phyloP scores from a whole-genome alignment of 768 basidiomycete genomes.

The Tylopilus rubrobrunneus region DNA sequence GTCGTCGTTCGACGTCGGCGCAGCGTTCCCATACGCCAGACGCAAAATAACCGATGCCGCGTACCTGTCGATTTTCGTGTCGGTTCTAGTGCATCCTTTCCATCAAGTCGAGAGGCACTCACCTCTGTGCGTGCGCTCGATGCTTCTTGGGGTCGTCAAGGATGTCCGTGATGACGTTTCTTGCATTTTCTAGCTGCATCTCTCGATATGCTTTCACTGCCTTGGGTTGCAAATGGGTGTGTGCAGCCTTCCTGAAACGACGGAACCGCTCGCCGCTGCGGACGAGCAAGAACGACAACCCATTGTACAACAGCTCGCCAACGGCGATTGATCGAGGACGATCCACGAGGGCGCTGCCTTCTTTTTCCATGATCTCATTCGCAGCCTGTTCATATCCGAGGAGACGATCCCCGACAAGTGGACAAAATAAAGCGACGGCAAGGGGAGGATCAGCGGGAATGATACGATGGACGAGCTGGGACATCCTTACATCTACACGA shows the following conservation, averaged over 20 bases:
- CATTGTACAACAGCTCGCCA: not conserved
- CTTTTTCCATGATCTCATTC: not conserved
- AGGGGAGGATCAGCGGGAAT: not conserved
- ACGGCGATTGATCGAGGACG: not conserved
- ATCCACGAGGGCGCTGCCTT: not conserved
- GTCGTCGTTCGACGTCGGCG: not conserved
- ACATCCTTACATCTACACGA: slow-evolving; percentile 15
- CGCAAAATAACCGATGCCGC: not conserved
- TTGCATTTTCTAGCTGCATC: not conserved
- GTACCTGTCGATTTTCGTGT: not conserved
- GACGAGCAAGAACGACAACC: not conserved
- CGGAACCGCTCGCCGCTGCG: not conserved
- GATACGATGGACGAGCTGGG: not conserved
- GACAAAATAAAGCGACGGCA: not conserved
- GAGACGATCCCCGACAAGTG: too few relatives aligned
- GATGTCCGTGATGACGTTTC: too few relatives aligned
- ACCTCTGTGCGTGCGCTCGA: not conserved
- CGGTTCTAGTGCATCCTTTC: too few relatives aligned
- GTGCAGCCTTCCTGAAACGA: not conserved
- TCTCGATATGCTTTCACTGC: not conserved
- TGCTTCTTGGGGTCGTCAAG: too few relatives aligned
- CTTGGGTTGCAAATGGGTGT: too few relatives aligned
- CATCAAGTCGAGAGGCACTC: too few relatives aligned
- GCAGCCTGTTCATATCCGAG: not conserved
- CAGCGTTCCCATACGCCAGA: not conserved